These are phyloP conservation scores for Rostrohypoxylon terebratum DNA, from an alignment of 495 filamentous ascomycete genomes.

Conservation along the genomic window DNA sequence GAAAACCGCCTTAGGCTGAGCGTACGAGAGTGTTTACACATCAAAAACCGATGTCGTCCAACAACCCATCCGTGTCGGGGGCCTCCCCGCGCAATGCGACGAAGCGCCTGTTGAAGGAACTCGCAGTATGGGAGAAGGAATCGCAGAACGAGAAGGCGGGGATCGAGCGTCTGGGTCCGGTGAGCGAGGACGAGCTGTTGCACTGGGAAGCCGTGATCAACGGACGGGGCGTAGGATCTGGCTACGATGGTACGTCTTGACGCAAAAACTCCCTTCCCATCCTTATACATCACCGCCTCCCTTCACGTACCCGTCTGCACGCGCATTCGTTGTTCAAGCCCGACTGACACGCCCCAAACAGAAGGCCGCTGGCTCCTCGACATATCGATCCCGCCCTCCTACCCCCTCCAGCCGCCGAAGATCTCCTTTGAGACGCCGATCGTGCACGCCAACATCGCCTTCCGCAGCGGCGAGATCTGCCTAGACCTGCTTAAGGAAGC, in stretches of 20 bases:
- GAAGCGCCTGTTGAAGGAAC: slow-evolving; percentile 58
- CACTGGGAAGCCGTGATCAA: slow-evolving; percentile 84
- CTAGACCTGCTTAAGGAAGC: slow-evolving; percentile 83
- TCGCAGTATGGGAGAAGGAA: slow-evolving; percentile 57
- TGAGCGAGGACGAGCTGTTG: slow-evolving; percentile 75
- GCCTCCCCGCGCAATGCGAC: slow-evolving; percentile 50
- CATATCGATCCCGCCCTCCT: slow-evolving; percentile 80
- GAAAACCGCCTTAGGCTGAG: background rate
- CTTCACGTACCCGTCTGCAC: background rate
- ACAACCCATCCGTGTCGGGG: slow-evolving; percentile 14
- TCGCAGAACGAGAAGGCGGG: slow-evolving; percentile 54
- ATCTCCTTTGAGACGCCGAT: slow-evolving; percentile 83
- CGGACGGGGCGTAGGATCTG: slow-evolving; percentile 68
- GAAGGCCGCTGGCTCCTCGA: slow-evolving; percentile 86
- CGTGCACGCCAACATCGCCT: slow-evolving; percentile 87
- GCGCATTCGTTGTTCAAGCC: background rate
- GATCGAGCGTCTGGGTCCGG: slow-evolving; percentile 72
- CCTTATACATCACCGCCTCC: background rate
- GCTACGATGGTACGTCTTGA: slow-evolving; percentile 74
- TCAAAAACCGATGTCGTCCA: slow-evolving; percentile 22
- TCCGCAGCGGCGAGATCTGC: slow-evolving; percentile 90
- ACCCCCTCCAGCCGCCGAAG: slow-evolving; percentile 80
- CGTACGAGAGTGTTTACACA: background rate
- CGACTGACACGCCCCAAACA: slow-evolving; percentile 43
- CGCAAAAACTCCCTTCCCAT: slow-evolving; percentile 7